A percentile compares a stretch with the other conserved stretches of the same genome.
Evolutionary conservation across 148 eudicot species (phyloP).

Genomic region (Vaccinium myrtillus): DNA sequence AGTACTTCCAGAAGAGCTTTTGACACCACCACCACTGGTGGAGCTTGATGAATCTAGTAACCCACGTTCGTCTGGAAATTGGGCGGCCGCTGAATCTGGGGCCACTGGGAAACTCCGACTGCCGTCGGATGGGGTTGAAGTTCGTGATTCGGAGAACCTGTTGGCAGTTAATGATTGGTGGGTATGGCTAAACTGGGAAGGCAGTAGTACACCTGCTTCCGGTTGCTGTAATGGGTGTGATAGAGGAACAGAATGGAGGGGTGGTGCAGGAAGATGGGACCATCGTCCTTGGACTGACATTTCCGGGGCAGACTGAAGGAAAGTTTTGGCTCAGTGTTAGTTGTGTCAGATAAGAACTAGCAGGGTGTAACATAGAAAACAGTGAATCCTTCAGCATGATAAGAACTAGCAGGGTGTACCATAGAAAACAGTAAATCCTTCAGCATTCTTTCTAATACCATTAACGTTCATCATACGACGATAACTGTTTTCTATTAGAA

Average conservation of each 20-base stretch:
- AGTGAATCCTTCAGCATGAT: not conserved
- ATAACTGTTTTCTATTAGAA: not conserved
- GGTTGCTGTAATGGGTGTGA: slow-evolving; percentile 66
- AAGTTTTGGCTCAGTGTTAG: slow-evolving; percentile 18
- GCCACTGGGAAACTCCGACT: slow-evolving; percentile 33
- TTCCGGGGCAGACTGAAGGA: slow-evolving; percentile 62
- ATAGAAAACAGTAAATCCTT: not conserved
- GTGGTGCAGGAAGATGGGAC: slow-evolving; percentile 66
- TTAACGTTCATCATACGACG: not conserved
- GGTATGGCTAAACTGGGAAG: slow-evolving; percentile 48
- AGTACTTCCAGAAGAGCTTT: slow-evolving; percentile 32
- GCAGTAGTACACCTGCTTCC: slow-evolving; percentile 40
- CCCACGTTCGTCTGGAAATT: slow-evolving; percentile 46
- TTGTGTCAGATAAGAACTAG: slow-evolving; percentile 5
- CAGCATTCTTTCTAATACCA: not conserved
- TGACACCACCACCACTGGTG: slow-evolving; percentile 17
- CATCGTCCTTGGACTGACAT: slow-evolving; percentile 74
- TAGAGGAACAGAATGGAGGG: slow-evolving; percentile 49
- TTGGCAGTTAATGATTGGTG: slow-evolving; percentile 44
- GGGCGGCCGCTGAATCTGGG: slow-evolving; percentile 33
- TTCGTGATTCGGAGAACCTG: slow-evolving; percentile 51
- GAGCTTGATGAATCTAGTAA: slow-evolving; percentile 40
- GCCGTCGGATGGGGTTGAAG: slow-evolving; percentile 39
- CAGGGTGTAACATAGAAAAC: not conserved
- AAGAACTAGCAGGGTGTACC: slow-evolving; percentile 1